A percentile compares a stretch with the other conserved stretches of the same genome.
Evolutionary conservation across 2,329 filamentous ascomycete genomes (phyloP).

Genomic region (Fusarium stilboides): DNA sequence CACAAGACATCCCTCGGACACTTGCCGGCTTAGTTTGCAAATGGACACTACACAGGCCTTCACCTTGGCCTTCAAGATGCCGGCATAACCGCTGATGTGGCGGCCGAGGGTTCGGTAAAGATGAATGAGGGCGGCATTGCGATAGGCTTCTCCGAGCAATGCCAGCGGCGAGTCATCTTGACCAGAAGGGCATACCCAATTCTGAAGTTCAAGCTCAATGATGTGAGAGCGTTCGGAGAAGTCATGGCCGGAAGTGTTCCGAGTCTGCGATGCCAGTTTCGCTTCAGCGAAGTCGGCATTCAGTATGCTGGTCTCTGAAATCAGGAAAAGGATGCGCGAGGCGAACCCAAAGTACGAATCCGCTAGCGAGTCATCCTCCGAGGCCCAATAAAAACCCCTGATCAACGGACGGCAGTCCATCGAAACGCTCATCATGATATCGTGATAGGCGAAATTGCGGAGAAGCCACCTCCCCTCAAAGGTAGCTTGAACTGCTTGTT

Average conservation of each 20-base stretch:
- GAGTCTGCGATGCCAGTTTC: background rate
- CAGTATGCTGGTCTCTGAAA: constrained; percentile 7
- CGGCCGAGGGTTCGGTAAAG: constrained; percentile 1
- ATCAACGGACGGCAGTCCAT: constrained; percentile 5
- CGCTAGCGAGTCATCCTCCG: background rate
- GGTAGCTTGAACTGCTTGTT: constrained; percentile 2
- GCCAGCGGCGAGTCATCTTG: background rate
- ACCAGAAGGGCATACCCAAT: background rate
- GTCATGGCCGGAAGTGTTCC: background rate
- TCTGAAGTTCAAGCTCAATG: background rate
- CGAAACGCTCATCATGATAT: constrained; percentile 32
- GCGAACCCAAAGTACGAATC: constrained; percentile 1
- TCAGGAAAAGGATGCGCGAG: background rate
- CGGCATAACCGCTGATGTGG: background rate
- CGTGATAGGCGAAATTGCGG: constrained; percentile 37
- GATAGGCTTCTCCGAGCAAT: background rate
- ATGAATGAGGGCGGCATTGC: constrained; percentile 1
- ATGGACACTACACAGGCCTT: background rate
- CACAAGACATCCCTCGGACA: constrained; percentile 2
- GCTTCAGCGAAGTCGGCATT: constrained; percentile 3
- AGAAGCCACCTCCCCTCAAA: constrained; percentile 45
- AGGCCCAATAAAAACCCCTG: background rate
- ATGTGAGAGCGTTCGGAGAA: background rate
- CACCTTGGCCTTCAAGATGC: background rate
- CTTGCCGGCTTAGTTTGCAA: background rate